Evolutionary conservation across 345 rosid genomes (phyloP).

Genomic region (Brassica incana): DNA sequence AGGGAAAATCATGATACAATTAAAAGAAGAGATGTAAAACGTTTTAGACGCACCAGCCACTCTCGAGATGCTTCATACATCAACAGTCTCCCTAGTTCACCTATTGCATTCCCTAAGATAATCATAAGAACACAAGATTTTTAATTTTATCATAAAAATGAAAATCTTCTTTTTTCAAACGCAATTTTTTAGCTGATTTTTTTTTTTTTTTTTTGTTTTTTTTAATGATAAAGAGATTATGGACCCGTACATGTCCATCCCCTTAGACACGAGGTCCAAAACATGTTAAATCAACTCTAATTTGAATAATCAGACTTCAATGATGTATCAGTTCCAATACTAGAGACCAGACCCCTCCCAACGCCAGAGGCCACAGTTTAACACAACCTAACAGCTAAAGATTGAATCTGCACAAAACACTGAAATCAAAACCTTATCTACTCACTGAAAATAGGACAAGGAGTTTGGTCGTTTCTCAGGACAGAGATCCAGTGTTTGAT

Average conservation of each 20-base stretch:
- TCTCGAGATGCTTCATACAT: conserved; percentile 92
- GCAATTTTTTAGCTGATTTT: not conserved
- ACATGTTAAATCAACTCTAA: not conserved
- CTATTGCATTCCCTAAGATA: conserved; percentile 74
- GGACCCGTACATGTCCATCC: not conserved
- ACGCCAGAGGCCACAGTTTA: not conserved
- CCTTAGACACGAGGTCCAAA: not conserved
- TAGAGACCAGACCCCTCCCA: too few species aligned
- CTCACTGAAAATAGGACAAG: conserved; percentile 80
- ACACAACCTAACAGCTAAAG: not conserved
- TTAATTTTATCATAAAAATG: not conserved
- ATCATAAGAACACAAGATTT: not conserved
- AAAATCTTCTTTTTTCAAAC: not conserved
- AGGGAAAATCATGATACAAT: not conserved
- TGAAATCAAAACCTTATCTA: conserved; percentile 8
- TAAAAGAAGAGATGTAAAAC: conserved; percentile 8
- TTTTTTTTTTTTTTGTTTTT: too few species aligned
- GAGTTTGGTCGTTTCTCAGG: conserved; percentile 81
- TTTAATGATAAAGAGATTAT: not conserved
- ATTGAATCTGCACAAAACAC: not conserved
- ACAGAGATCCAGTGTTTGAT: conserved; percentile 96
- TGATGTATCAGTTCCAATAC: not conserved
- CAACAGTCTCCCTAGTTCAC: conserved; percentile 86
- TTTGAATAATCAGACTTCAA: not conserved
- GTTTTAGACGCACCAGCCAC: conserved; percentile 64